Evolutionary conservation across 2,329 filamentous ascomycete genomes (phyloP).

Genomic region (Lachnellula willkommii): DNA sequence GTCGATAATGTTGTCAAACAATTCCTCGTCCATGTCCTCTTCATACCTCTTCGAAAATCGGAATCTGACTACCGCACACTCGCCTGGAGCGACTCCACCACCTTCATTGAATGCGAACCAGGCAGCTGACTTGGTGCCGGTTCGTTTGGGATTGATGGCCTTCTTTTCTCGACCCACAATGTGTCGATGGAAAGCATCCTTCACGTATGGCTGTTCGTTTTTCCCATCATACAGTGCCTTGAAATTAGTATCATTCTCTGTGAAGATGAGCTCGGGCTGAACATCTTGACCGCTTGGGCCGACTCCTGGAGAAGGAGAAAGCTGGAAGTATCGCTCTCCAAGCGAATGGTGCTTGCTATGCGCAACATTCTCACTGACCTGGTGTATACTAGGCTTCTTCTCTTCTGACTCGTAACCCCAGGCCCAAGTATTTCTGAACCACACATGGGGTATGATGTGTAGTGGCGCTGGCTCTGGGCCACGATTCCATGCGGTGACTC

Average conservation of each 20-base stretch:
- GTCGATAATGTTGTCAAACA: slow-evolving; percentile 87
- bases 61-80: slow-evolving; percentile 94
- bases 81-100: slow-evolving; percentile 79
- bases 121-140: slow-evolving; percentile 82
- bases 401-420: slow-evolving; percentile 77
- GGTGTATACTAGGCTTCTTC: slow-evolving; percentile 73
- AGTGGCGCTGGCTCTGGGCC: slow-evolving; percentile 84
- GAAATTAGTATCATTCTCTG: slow-evolving; percentile 92
- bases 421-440: slow-evolving; percentile 96
- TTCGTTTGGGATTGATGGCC: slow-evolving; percentile 73
- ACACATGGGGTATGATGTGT: slow-evolving; percentile 90
- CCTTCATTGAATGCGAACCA: slow-evolving; percentile 92
- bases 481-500: slow-evolving; percentile 93
- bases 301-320: slow-evolving; percentile 85
- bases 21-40: slow-evolving; percentile 82
- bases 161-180: slow-evolving; percentile 77
- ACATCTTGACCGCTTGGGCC: slow-evolving; percentile 76
- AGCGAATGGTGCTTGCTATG: slow-evolving; percentile 75
- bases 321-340: slow-evolving; percentile 75
- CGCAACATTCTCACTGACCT: slow-evolving; percentile 60
- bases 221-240: slow-evolving; percentile 68
- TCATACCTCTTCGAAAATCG: slow-evolving; percentile 72
- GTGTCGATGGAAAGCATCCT: slow-evolving; percentile 88
- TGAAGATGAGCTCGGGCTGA: slow-evolving; percentile 80
- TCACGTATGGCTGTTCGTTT: slow-evolving; percentile 81